phyloP scores from a whole-genome alignment of 306 rosid species.

The Vachellia pachyceras region DNA sequence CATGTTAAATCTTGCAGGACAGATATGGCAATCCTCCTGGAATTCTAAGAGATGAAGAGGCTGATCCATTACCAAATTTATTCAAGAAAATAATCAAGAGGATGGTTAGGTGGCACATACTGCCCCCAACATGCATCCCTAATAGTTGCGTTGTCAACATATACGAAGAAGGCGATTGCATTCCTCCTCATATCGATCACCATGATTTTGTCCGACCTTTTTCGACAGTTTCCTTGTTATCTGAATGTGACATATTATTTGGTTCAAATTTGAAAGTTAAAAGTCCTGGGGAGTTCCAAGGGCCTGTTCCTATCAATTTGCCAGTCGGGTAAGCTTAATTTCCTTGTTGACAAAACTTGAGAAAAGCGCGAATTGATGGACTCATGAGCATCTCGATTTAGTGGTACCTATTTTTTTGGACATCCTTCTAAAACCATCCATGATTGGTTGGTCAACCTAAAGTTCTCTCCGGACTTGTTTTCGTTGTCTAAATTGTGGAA shows the following conservation, averaged over 20 bases:
- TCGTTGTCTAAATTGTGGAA: background rate
- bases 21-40: conserved; percentile 65
- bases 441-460: background rate
- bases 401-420: background rate
- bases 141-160: conserved; percentile 81
- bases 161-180: conserved; percentile 71
- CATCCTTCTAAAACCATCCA: background rate
- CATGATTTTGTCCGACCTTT: conserved; percentile 66
- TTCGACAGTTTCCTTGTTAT: conserved; percentile 54
- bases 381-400: background rate
- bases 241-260: conserved; percentile 53
- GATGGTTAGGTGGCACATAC: conserved; percentile 53
- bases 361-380: background rate
- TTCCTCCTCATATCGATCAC: conserved; percentile 75
- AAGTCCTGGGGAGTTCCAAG: conserved; percentile 57
- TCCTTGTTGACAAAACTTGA: background rate
- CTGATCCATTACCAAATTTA: conserved; percentile 60
- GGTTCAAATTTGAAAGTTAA: conserved; percentile 44
- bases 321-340: conserved; percentile 56
- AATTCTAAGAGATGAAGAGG: conserved; percentile 57
- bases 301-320: conserved; percentile 45
- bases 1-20: conserved; percentile 49
- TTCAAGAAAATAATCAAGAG: conserved; percentile 70
- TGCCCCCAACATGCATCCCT: conserved; percentile 58
- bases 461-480: too few relatives aligned